These are phyloP conservation scores for Fusarium oligoseptatum DNA, from an alignment of 2,329 filamentous ascomycete species.

Conservation along the genomic window DNA sequence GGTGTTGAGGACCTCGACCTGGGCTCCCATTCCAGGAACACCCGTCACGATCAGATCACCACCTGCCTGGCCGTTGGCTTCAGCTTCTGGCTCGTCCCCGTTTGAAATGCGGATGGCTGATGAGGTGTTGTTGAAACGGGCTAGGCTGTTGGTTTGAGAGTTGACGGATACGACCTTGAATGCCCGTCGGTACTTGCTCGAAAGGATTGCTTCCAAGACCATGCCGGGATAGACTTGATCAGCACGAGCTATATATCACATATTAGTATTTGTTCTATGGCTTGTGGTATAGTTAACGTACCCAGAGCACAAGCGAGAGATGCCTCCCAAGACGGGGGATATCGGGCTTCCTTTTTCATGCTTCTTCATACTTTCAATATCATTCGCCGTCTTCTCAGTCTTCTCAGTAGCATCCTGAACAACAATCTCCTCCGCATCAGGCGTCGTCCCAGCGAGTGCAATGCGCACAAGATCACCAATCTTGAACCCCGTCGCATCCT, in stretches of 20 bases:
- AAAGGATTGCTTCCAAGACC: constrained; percentile 71
- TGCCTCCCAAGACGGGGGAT: constrained; percentile 54
- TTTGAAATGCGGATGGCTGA: constrained; percentile 56
- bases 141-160: constrained; percentile 58
- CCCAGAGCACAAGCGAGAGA: constrained; percentile 52
- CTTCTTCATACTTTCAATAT: constrained; percentile 22
- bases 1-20: constrained; percentile 75
- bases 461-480: constrained; percentile 75
- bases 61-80: constrained; percentile 30
- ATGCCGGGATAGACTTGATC: constrained; percentile 79
- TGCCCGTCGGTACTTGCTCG: constrained; percentile 48
- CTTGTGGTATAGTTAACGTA: constrained; percentile 32
- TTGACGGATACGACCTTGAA: constrained; percentile 73
- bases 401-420: constrained; percentile 68
- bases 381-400: constrained; percentile 20
- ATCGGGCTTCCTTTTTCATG: constrained; percentile 48
- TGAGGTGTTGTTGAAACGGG: constrained; percentile 56
- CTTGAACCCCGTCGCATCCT: constrained; percentile 79
- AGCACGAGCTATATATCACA: constrained; percentile 62
- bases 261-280: constrained; percentile 11
- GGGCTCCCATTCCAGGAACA: constrained; percentile 76
- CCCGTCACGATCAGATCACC: constrained; percentile 62
- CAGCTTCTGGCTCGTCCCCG: constrained; percentile 40
- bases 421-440: constrained; percentile 69
- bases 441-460: constrained; percentile 67